These are phyloP conservation scores for Ambrosiella cleistominuta DNA, from an alignment of 2,329 filamentous ascomycete species.

Conservation along the genomic window DNA sequence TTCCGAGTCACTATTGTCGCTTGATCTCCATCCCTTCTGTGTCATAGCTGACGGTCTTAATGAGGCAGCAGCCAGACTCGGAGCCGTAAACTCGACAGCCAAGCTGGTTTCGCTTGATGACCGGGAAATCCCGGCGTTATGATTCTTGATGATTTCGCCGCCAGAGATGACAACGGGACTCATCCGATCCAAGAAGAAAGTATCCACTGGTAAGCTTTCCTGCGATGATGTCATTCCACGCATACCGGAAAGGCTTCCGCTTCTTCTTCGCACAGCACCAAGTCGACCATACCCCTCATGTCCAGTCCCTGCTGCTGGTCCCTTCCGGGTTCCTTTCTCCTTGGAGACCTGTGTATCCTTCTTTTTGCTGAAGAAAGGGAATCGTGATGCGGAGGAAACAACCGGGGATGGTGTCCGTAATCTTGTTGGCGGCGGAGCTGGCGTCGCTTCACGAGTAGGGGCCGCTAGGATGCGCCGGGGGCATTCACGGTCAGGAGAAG, in stretches of 20 bases:
- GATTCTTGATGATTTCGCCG: slow-evolving; percentile 43
- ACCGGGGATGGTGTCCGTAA: slow-evolving; percentile 34
- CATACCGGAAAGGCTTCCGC: slow-evolving; percentile 32
- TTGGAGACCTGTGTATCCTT: slow-evolving; percentile 38
- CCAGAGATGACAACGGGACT: slow-evolving; percentile 50
- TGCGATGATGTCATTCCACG: slow-evolving; percentile 29
- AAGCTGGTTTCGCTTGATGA: slow-evolving; percentile 35
- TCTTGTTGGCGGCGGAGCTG: slow-evolving; percentile 10
- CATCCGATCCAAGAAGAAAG: slow-evolving; percentile 43
- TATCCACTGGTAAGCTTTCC: slow-evolving; percentile 35
- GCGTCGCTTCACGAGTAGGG: not conserved
- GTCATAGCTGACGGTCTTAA: slow-evolving; percentile 39
- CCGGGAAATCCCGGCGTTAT: slow-evolving; percentile 33
- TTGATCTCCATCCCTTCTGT: slow-evolving; percentile 27
- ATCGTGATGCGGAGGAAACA: slow-evolving; percentile 43
- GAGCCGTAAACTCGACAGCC: slow-evolving; percentile 27
- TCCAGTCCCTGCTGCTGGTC: slow-evolving; percentile 79
- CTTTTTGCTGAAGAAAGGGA: slow-evolving; percentile 61
- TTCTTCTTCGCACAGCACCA: slow-evolving; percentile 43
- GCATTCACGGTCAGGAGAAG: slow-evolving; percentile 1
- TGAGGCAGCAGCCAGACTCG: slow-evolving; percentile 23
- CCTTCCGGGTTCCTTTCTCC: slow-evolving; percentile 43
- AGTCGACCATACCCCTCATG: slow-evolving; percentile 70
- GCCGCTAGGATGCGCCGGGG: not conserved
- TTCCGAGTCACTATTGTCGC: slow-evolving; percentile 41